Base-by-base conservation (phyloP, 2,329 filamentous ascomycete species). In the Fusarium coffeatum region DNA sequence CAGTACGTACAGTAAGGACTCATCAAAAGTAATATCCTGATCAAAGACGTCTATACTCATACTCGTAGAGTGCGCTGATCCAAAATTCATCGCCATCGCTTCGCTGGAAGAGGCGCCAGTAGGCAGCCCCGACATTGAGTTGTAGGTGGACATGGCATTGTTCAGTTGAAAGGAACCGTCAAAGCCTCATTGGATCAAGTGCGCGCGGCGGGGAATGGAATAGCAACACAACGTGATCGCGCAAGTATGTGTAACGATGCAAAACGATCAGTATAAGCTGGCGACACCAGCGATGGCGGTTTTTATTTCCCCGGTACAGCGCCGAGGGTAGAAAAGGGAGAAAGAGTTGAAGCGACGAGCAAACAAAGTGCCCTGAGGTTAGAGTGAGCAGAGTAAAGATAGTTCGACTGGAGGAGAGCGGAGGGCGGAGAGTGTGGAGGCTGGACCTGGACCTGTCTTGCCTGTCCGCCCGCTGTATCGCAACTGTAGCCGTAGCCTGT, bases 81-180 rank as follows among this genome's bases (percentile, higher is more conserved):
- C 75, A 68, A 79, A 78, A 68, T 82, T 83, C 78, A 88, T 78
- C 67, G 78, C 79, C 78, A 87, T 83, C 69, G 79, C 75, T 70
- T 87, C 84, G 76, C 78, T 80, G 67, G 80, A 77, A 53, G 82
- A 80, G 73, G 81, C 76, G 77, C 80, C 79, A 68, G 82, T 79
- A 71, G 82, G 78, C 76, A 86, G 82, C 75, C 80, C 82, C 80
- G 84, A 80, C 81, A 88, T 85, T 76, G 85, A 82, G 79, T 87
- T 88, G 82, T 84, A 89, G 75, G 83, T 82, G 72, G 86, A 85
- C 87, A 89, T 89, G 76, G 82, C 85, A 86, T 87, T 72, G 76
- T 78, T 76, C 67, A 73, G 74, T 73, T 69, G 71, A 72, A 74
- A 70, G 59, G 71, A 66, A 69, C 67, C 66, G 73, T 77, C 77